phyloP scores from a whole-genome alignment of 140 eudicot genomes.

The Flaveria floridana region DNA sequence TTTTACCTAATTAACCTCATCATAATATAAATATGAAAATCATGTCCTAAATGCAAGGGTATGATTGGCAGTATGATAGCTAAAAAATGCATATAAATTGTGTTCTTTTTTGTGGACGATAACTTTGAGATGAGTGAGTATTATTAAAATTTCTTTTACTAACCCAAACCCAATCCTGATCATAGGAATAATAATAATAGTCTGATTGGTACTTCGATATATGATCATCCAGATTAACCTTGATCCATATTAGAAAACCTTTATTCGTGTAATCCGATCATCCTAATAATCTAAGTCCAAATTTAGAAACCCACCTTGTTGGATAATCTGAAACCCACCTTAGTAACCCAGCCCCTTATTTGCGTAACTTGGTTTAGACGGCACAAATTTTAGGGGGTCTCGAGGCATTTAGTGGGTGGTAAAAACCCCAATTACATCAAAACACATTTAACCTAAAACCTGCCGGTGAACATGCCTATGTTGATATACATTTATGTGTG shows the following conservation, averaged over 20 bases:
- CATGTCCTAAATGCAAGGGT: not conserved
- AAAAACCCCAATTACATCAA: not conserved
- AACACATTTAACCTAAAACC: constrained; percentile 3
- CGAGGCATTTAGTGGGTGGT: not conserved
- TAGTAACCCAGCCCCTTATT: not conserved
- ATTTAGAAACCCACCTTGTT: not conserved
- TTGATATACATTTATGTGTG: constrained; percentile 7
- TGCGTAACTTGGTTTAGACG: not conserved
- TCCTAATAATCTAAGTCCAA: not conserved
- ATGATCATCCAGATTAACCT: not conserved
- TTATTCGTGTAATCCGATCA: not conserved
- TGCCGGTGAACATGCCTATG: not conserved
- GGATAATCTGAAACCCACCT: not conserved
- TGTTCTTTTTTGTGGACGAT: not conserved
- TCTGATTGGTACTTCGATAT: not conserved
- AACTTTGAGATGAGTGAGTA: not conserved
- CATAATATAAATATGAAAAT: not conserved
- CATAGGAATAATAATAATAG: not conserved
- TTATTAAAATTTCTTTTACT: not conserved
- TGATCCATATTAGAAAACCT: not conserved
- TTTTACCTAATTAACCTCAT: not conserved
- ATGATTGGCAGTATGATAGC: not conserved
- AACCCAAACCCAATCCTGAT: not conserved
- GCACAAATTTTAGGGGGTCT: not conserved
- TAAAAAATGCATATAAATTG: not conserved